Base-by-base conservation (phyloP, 345 rosid species). In the Erucastrum elatum region DNA sequence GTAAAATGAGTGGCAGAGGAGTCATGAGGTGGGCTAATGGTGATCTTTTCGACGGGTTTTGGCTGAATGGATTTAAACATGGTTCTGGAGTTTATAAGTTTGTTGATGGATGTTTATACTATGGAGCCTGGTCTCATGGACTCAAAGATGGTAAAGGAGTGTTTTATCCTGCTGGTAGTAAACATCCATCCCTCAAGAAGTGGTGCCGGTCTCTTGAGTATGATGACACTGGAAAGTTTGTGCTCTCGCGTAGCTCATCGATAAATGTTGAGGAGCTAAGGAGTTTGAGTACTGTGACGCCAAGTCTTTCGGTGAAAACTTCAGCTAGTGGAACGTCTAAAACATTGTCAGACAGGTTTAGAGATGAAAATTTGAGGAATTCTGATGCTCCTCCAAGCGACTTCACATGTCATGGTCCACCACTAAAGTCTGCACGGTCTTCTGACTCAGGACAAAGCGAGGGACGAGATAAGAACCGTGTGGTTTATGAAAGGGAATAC, bases 91-190 rank as follows among this genome's bases (percentile, higher is more conserved):
- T 90, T 74, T 92, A 94, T 81, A 89, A 84, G 74, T 94, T 77
- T 83, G 81, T 82, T 16, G 94, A 94, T 87, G 97, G 97, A 41
- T 89, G 92, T 61, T 89, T 86, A 70, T 94, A 92, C 78, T 89
- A 84, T 73, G 98, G 98, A 68, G 84, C 78, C 10, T 94, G 98
- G 98, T 85, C 87, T 25, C 78, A 68, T 70, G 97, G 90, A 68
- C 75, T 90, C 26, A 94, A 90, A 84, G 98, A 94, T 55, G 98
- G 98, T 31, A 94, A 94, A 81, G 98, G 97, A 80, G 86, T 86
- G 29, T 94, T 87, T 73, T 89, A 86, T 76, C 97, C 97, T 55
- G 87, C 90, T 65, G 98, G 97, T 68, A 89, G 87, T 72, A 89
- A 90, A 66, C 84, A 84, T 84, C 91, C 89, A 16, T 85, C 93